Evolutionary conservation across 768 basidiomycete genomes (phyloP).

Genomic region (Sporobolomyces roseus): DNA sequence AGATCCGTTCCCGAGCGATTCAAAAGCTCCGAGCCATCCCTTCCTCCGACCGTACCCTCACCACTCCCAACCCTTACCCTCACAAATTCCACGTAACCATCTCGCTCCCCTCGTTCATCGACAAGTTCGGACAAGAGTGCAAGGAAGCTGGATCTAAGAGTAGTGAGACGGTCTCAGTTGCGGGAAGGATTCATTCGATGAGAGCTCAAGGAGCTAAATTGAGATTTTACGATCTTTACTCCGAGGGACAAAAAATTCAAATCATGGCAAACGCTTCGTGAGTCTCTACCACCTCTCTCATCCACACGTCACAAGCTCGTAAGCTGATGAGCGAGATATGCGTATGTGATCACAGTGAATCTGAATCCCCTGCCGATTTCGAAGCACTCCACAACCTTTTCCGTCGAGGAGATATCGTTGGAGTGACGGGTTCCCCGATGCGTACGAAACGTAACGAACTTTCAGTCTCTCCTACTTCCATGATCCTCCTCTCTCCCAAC

Average conservation of each 20-base stretch:
- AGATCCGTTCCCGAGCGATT: conserved; percentile 83
- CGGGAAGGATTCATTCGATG: conserved; percentile 89
- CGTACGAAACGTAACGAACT: conserved; percentile 95
- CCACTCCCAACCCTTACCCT: conserved; percentile 86
- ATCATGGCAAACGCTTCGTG: conserved; percentile 86
- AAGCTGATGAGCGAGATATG: background rate
- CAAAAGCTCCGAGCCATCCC: conserved; percentile 76
- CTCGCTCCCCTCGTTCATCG: conserved; percentile 70
- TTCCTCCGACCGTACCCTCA: conserved; percentile 47
- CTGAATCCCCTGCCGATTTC: conserved; percentile 55
- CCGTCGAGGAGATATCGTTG: conserved; percentile 93
- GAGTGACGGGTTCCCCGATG: conserved; percentile 79
- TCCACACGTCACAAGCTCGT: too few relatives aligned
- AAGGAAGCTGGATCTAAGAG: conserved; percentile 53
- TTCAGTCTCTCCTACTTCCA: conserved; percentile 73
- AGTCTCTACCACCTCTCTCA: conserved; percentile 46
- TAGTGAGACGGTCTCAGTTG: conserved; percentile 61
- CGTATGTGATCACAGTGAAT: conserved; percentile 43
- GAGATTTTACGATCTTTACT: conserved; percentile 87
- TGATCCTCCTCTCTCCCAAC: conserved; percentile 89
- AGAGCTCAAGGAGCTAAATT: conserved; percentile 77
- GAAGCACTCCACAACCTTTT: conserved; percentile 72
- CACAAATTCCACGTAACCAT: conserved; percentile 93
- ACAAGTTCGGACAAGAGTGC: conserved; percentile 60
- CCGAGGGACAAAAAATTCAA: conserved; percentile 88